Evolutionary conservation across 140 eudicot species (phyloP), one percentile per base, ranked within the genome.

Genomic region (Cichorium intybus): DNA sequence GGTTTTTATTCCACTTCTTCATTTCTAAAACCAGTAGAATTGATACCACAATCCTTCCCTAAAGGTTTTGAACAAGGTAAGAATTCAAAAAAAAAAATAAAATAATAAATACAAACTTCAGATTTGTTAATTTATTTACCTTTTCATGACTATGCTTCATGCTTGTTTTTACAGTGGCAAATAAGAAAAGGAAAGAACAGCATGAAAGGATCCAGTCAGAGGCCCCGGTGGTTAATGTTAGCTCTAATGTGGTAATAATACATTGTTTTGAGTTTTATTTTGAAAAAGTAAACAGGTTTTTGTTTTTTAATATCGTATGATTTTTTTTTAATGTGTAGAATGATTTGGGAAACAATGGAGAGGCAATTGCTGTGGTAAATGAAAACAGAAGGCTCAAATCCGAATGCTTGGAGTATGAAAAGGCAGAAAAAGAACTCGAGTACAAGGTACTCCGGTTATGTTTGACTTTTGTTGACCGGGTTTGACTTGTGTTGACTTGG

Each of bases 351-450:
- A 67, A 66, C 62, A 24, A 80, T 71, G 79, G 79, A 41, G 88
- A 82, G 67, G 75, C 76, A 20, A 54, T 75, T 21, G 72, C 46
- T 49, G 54, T 87, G 59, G 34, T 84, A 33, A 73, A 84, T 58
- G 88, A 87, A 72, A 87, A 90, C 84, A 73, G 68, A 68, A 87
- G 64, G 43, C 95, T 90, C 41, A 90, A 45, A 58, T 68, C 65
- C 60, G 73, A 76, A 69, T 92, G 89, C 84, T 31, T 83, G 77
- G 85, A 82, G 48, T 45, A 68, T 51, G 85, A 82, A 75, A 87
- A 75, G 75, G 73, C 56, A 12, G 84, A 77, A 48, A 80, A 76
- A 70, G 89, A 80, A 68, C 91, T 91, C 24, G 77, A 76, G 20
- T 18, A 31, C 23, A 91, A 80, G 96, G 97, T 91, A 48, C 53